Percentiles rank a stretch among this genome's conserved stretches.
Evolutionary conservation across 805 yeast genomes (phyloP).

Genomic region (Teunomyces cretensis): DNA sequence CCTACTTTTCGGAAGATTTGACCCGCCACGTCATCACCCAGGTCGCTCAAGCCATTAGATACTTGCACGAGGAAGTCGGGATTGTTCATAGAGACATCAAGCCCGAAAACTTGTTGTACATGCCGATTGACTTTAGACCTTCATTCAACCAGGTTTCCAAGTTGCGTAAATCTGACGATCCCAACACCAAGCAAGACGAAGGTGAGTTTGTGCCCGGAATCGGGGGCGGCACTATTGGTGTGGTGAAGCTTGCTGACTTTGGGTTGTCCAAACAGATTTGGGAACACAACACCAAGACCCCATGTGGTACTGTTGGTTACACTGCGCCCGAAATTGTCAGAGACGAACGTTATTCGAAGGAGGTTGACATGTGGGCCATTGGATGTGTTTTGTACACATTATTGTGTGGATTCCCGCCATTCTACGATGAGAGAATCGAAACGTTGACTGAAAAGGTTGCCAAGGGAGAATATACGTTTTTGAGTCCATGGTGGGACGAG

Average conservation of each 20-base stretch:
- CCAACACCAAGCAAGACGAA: slow-evolving; percentile 73
- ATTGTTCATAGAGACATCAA: slow-evolving; percentile 83
- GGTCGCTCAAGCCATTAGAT: slow-evolving; percentile 62
- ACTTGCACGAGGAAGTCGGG: slow-evolving; percentile 71
- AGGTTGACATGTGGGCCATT: slow-evolving; percentile 98
- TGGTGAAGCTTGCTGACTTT: slow-evolving; percentile 90
- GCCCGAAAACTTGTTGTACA: slow-evolving; percentile 73
- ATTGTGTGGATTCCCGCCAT: slow-evolving; percentile 97
- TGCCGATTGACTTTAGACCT: slow-evolving; percentile 56
- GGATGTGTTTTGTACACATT: slow-evolving; percentile 95
- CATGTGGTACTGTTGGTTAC: slow-evolving; percentile 98
- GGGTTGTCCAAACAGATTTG: slow-evolving; percentile 90
- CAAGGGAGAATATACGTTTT: slow-evolving; percentile 71
- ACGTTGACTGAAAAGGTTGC: slow-evolving; percentile 75
- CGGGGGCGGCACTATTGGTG: slow-evolving; percentile 93
- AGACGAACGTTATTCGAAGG: slow-evolving; percentile 88
- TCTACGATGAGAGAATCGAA: slow-evolving; percentile 81
- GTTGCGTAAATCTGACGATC: slow-evolving; percentile 67
- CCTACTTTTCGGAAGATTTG: slow-evolving; percentile 70
- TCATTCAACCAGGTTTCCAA: slow-evolving; percentile 30
- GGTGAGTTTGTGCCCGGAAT: slow-evolving; percentile 76
- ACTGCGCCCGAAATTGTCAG: slow-evolving; percentile 98
- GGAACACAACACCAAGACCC: slow-evolving; percentile 89
- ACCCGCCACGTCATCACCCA: slow-evolving; percentile 64
- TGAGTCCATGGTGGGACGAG: slow-evolving; percentile 90